Evolutionary conservation across 352 stramenopile genomes (phyloP), one percentile per base, ranked within the genome.

Genomic region (Pythium sukuiense): DNA sequence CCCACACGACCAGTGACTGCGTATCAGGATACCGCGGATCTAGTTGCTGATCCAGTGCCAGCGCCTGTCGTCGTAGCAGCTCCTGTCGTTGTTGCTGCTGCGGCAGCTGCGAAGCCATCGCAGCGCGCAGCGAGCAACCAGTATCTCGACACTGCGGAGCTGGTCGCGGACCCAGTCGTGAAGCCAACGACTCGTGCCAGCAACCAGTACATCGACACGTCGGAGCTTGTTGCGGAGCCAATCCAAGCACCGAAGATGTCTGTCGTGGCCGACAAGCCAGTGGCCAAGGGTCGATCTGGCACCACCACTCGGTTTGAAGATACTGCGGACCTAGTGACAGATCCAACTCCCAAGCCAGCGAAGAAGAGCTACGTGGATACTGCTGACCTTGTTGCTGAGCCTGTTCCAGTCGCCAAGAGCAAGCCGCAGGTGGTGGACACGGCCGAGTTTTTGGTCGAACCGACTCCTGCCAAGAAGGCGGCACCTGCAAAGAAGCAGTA

Each of bases 111-210:
- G n/a, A 67, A 67, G 32, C 5, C 41, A 2, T 26, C 52, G 5
- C 49, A 53, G n/a, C 52, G 61, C 7, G 16, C 33, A 29, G 6
- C 13, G 11, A 67, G 45, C 13, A 53, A 35, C 24, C 45, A 55
- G 50, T 63, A 63, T 37, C 7, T 55, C 26, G 62, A 69, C n/a
- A 69, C 62, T 26, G 62, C 62, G 6, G 61, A 61, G 20, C 30
- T 68, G 4, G 39, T 67, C 18, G 61, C 61, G 1, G 61, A 67
- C 18, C 39, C 61, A 14, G 35, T 52, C 16, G 30, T 27, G 29
- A 26, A 8, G 14, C 9, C 16, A 43, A 26, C 33, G 18, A 27
- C n/a, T 14, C 54, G 14, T 4, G 33, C 32, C 1, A 48, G n/a
- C 33, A 52, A 61, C 37, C 35, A 61, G 55, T 61, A 41, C 30